Percentiles rank a stretch among this genome's conserved stretches.
Evolutionary conservation across 2,329 filamentous ascomycete genomes (phyloP).

Genomic region (Penicillium sp.): DNA sequence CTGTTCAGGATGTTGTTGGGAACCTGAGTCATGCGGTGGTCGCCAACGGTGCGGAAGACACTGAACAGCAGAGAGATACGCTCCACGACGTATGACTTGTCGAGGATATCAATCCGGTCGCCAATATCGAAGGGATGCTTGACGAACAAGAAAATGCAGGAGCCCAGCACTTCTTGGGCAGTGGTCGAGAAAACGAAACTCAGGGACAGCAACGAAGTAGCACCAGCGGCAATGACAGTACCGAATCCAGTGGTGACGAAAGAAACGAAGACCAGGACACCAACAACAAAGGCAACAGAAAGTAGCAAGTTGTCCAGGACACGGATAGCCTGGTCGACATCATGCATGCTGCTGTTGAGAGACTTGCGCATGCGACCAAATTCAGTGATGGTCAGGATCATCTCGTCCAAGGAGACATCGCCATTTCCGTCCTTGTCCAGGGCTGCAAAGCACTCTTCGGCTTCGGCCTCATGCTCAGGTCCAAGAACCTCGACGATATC

Average conservation of each 20-base stretch:
- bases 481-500: constrained; percentile 89
- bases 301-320: constrained; percentile 85
- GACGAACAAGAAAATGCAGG: constrained; percentile 97
- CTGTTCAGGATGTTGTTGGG: constrained; percentile 91
- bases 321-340: constrained; percentile 90
- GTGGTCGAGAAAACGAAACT: constrained; percentile 95
- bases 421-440: constrained; percentile 88
- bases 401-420: constrained; percentile 92
- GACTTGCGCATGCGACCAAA: constrained; percentile 83
- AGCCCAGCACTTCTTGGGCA: constrained; percentile 92
- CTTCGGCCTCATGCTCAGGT: constrained; percentile 67
- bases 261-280: constrained; percentile 82
- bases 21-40: constrained; percentile 75
- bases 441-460: constrained; percentile 77
- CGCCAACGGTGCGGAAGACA: constrained; percentile 80
- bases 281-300: constrained; percentile 74
- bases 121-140: constrained; percentile 98
- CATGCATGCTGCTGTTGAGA: constrained; percentile 90
- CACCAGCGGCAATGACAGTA: constrained; percentile 81
- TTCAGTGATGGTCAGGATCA: constrained; percentile 82
- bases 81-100: constrained; percentile 74
- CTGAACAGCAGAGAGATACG: constrained; percentile 93
- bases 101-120: constrained; percentile 79
- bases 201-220: constrained; percentile 88
- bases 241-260: constrained; percentile 87